phyloP scores from a whole-genome alignment of 352 stramenopile genomes.

The Globisporangium cystogenes region DNA sequence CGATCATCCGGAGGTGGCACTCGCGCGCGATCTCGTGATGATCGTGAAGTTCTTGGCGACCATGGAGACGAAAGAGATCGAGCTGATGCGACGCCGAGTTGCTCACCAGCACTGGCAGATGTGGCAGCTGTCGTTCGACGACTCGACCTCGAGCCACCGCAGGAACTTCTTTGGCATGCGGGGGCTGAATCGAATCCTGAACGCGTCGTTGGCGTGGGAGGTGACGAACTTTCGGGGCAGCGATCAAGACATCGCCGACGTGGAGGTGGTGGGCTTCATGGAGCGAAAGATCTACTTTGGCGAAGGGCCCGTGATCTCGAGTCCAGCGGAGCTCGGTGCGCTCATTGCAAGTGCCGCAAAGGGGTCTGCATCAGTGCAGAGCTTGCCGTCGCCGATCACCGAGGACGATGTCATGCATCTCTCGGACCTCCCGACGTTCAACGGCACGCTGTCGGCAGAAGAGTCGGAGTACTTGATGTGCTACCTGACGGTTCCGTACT shows the following conservation, averaged over 20 bases:
- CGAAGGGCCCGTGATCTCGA: constrained; percentile 79
- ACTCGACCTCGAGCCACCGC: constrained; percentile 60
- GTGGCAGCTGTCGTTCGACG: constrained; percentile 89
- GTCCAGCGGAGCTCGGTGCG: constrained; percentile 56
- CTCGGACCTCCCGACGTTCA: constrained; percentile 95
- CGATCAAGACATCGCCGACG: constrained; percentile 86
- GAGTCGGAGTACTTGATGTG: constrained; percentile 98
- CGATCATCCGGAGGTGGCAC: constrained; percentile 74
- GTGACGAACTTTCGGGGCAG: constrained; percentile 84
- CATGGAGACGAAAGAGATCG: constrained; percentile 89
- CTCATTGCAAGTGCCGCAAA: constrained; percentile 53
- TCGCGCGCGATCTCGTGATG: constrained; percentile 78
- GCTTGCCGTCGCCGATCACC: constrained; percentile 55
- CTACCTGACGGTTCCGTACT: constrained; percentile 98
- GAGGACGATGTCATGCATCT: constrained; percentile 99
- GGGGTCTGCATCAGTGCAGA: constrained; percentile 22
- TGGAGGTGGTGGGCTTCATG: constrained; percentile 87
- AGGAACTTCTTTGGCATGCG: constrained; percentile 78
- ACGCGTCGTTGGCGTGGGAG: constrained; percentile 76
- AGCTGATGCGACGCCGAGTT: constrained; percentile 80
- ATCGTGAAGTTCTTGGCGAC: constrained; percentile 86
- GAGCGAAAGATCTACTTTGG: constrained; percentile 86
- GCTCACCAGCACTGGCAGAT: constrained; percentile 77
- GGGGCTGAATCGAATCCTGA: constrained; percentile 56
- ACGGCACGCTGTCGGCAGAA: constrained; percentile 92